Evolutionary conservation across 2,329 filamentous ascomycete species (phyloP).

Genomic region (Aspergillus uvarum): DNA sequence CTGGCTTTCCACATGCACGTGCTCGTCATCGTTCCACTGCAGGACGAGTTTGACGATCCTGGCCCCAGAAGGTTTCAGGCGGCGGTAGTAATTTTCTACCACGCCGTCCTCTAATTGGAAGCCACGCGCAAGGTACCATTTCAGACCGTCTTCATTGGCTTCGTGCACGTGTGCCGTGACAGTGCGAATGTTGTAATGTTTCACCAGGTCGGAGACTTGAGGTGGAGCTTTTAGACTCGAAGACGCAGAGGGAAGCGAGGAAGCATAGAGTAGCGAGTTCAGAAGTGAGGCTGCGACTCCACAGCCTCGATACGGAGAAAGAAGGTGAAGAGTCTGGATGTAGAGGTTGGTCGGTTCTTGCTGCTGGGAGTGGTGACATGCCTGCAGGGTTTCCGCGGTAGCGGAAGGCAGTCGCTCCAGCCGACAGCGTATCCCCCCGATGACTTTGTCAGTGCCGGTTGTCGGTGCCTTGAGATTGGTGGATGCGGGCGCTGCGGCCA

Average conservation of each 20-base stretch:
- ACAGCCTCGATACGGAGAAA: constrained; percentile 59
- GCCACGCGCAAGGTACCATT: constrained; percentile 61
- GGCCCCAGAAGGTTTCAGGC: constrained; percentile 57
- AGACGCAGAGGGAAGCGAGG: constrained; percentile 9
- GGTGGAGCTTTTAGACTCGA: constrained; percentile 12
- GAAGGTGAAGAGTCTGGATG: constrained; percentile 60
- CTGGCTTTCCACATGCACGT: background rate
- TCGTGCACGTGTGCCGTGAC: constrained; percentile 66
- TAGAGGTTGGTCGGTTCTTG: constrained; percentile 51
- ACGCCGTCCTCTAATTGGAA: constrained; percentile 53
- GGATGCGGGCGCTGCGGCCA: constrained; percentile 25
- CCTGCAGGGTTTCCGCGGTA: constrained; percentile 10
- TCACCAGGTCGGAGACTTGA: constrained; percentile 40
- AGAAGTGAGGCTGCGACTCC: constrained; percentile 60
- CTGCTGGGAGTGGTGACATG: constrained; percentile 8
- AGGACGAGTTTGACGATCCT: constrained; percentile 48
- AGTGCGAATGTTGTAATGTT: constrained; percentile 50
- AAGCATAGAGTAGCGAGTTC: constrained; percentile 38
- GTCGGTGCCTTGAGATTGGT: constrained; percentile 16
- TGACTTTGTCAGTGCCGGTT: constrained; percentile 43
- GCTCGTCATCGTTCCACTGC: constrained; percentile 28
- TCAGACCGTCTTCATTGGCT: constrained; percentile 58
- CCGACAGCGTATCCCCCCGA: constrained; percentile 51
- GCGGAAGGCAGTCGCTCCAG: constrained; percentile 38
- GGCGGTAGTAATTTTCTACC: constrained; percentile 60